phyloP scores from a whole-genome alignment of 345 rosid genomes.

The Boechera divaricarpa region DNA sequence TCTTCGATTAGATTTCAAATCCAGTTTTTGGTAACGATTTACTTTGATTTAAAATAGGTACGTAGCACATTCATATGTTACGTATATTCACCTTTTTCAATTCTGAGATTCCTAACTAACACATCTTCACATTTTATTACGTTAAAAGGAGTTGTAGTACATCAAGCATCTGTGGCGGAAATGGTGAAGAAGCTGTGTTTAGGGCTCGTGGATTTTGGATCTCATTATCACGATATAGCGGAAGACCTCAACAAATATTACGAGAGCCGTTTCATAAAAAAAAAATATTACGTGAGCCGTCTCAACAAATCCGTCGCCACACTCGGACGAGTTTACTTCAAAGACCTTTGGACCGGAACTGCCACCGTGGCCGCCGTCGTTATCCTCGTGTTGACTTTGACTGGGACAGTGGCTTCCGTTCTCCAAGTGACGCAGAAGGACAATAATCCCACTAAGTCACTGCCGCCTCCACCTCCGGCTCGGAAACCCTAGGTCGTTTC shows the following conservation, averaged over 20 bases:
- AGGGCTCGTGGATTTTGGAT: not conserved
- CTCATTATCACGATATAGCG: not conserved
- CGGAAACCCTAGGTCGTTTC: too few relatives aligned
- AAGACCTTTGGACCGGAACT: slow-evolving; percentile 45
- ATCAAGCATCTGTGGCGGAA: slow-evolving; percentile 18
- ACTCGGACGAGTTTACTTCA: slow-evolving; percentile 26
- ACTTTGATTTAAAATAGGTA: too few relatives aligned
- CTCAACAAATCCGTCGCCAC: not conserved
- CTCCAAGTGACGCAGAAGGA: slow-evolving; percentile 21
- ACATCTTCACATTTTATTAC: not conserved
- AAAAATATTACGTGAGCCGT: not conserved
- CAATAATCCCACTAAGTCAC: not conserved
- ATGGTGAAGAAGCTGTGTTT: slow-evolving; percentile 42
- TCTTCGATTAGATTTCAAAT: not conserved
- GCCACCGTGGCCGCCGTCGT: slow-evolving; percentile 22
- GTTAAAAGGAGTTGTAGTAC: slow-evolving; percentile 20
- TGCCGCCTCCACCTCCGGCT: not conserved
- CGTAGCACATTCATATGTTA: too few relatives aligned
- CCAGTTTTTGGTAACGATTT: too few relatives aligned
- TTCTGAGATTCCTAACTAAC: not conserved
- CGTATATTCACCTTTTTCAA: not conserved
- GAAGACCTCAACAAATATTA: not conserved
- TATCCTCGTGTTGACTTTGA: slow-evolving; percentile 33
- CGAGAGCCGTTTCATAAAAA: not conserved
- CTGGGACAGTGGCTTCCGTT: slow-evolving; percentile 36